Base-by-base conservation (phyloP, 306 rosid genomes). In the barrel medic (Medicago truncatula) region DNA sequence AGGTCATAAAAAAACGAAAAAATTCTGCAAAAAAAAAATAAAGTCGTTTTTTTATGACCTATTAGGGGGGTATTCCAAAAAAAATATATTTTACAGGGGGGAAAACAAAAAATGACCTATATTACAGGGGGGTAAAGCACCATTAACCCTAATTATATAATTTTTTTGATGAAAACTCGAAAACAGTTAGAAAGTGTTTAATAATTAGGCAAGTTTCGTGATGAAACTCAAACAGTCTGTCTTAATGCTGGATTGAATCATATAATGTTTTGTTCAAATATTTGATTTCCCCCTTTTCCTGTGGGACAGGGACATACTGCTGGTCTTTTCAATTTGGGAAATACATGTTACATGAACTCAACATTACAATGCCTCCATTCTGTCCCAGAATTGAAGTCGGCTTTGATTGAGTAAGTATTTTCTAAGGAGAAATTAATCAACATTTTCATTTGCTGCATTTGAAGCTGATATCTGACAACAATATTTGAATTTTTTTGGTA, bases 321-420 rank as follows among this genome's bases (percentile, higher is more conserved):
- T 65, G 99, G 99, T 76, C 88, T 96, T 58, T 96, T 89, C 83
- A 96, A 96, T 79, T 76, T 96, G 96, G 99, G 99, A 76, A 87
- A 96, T 82, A 96, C 99, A 4, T 96, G 99, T 83, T 96, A 96
- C 75, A 96, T 96, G 99, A 96, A 92, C 85, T 96, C 99, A 81
- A 96, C 99, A 56, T 60, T 96, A 64, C 99, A 96, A 81, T 96
- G 99, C 75, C 93, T 96, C 79, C 99, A 96, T 87, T 96, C 91
- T 52, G 99, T 96, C 80, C 99, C 99, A 61, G 99, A 96, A 85
- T 87, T 96, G 84, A 96, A 92, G 87, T 92, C 98, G 50, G 92
- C 97, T 83, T 88, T 96, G 90, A 78, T 82, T 43, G 84, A 83
- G 99, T 96, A 70, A 84, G 97, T 83, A 58, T 44, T 63, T 47